phyloP scores from a whole-genome alignment of 495 filamentous ascomycete genomes.

The Daldinia childiae region DNA sequence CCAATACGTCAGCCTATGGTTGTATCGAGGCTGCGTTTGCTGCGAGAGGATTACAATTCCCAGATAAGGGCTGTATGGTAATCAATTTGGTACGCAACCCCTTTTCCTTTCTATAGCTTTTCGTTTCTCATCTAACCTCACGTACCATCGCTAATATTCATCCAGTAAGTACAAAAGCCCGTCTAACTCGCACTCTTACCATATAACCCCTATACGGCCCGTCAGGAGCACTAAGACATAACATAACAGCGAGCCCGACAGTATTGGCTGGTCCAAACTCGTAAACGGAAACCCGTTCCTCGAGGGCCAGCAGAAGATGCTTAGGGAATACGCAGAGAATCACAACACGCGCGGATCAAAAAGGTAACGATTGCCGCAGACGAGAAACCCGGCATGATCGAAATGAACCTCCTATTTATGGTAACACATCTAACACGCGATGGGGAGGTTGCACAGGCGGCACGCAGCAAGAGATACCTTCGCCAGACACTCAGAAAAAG shows the following conservation, averaged over 20 bases:
- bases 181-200: background rate
- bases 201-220: background rate
- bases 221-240: background rate
- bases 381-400: background rate
- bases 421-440: slow-evolving; percentile 15
- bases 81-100: slow-evolving; percentile 16
- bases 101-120: background rate
- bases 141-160: background rate
- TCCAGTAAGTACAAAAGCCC: slow-evolving; percentile 9
- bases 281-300: slow-evolving; percentile 3
- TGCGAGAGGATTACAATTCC: background rate
- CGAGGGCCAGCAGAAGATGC: slow-evolving; percentile 18
- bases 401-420: slow-evolving; percentile 6
- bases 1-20: background rate
- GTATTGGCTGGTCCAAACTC: slow-evolving; percentile 12
- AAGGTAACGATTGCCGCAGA: slow-evolving; percentile 1
- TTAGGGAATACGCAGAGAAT: slow-evolving; percentile 4
- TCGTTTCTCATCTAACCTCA: background rate
- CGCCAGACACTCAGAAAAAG: background rate
- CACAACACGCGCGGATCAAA: slow-evolving; percentile 8
- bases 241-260: background rate
- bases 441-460: background rate
- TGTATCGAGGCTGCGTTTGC: slow-evolving; percentile 7
- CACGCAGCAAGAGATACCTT: background rate
- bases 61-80: background rate